A percentile compares a stretch with the other conserved stretches of the same genome.
These are phyloP conservation scores for Fomitopsis serialis DNA, from an alignment of 768 basidiomycete species.

Conservation along the genomic window DNA sequence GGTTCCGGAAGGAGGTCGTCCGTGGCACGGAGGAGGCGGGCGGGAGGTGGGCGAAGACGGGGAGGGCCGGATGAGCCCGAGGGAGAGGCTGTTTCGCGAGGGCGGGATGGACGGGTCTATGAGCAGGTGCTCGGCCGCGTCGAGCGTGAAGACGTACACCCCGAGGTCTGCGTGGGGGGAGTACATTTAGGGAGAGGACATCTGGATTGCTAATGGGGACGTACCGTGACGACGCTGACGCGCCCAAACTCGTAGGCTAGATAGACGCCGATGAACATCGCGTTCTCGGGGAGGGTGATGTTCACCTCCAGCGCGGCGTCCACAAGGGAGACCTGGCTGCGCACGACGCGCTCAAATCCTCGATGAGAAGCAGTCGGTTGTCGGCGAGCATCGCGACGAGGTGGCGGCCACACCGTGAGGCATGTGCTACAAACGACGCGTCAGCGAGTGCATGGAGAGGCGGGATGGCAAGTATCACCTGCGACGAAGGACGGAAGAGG, in stretches of 20 bases:
- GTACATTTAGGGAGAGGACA: not conserved
- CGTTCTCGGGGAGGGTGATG: conserved; percentile 4
- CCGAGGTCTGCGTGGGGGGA: conserved; percentile 14
- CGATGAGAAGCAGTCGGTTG: conserved; percentile 24
- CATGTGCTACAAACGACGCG: conserved; percentile 25
- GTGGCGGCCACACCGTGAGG: conserved; percentile 30
- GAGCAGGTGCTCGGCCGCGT: conserved; percentile 13
- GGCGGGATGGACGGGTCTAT: conserved; percentile 6
- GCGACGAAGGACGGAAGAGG: conserved; percentile 2
- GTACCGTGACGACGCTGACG: conserved; percentile 20
- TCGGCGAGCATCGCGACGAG: conserved; percentile 23
- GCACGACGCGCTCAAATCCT: conserved; percentile 29
- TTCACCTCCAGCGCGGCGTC: conserved; percentile 15
- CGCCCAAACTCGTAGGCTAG: conserved; percentile 25
- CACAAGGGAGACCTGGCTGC: conserved; percentile 13
- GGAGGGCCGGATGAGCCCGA: not conserved
- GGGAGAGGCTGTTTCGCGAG: not conserved
- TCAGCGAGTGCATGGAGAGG: not conserved
- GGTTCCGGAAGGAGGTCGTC: conserved; percentile 9
- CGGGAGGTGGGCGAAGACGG: too few relatives aligned
- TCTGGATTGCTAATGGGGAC: conserved; percentile 7
- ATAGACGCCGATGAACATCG: conserved; percentile 12
- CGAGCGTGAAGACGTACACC: conserved; percentile 22
- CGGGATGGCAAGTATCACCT: conserved; percentile 6
- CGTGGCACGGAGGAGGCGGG: conserved; percentile 5